Evolutionary conservation across 163 green algal genomes (phyloP), one percentile per base, ranked within the genome.

Genomic region (Volvox carteri): DNA sequence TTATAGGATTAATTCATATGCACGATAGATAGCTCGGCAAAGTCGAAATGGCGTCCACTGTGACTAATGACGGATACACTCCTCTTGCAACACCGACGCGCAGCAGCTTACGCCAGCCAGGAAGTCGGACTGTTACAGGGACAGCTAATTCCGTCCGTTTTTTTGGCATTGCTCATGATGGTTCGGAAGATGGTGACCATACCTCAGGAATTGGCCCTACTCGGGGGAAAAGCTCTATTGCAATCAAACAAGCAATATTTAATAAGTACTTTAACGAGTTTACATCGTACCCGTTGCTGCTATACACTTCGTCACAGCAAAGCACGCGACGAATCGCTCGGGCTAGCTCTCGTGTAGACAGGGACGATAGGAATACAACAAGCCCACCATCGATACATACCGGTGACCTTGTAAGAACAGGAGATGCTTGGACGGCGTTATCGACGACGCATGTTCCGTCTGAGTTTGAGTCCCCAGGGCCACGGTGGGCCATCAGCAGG

Each of bases 1-100:
- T n/a, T n/a, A n/a, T n/a, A n/a, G n/a, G n/a, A n/a, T n/a, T n/a
- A n/a, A n/a, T n/a, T n/a, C n/a, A n/a, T n/a, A n/a, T n/a, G n/a
- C n/a, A n/a, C n/a, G n/a, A n/a, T 68, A 68, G 19, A 23, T 68
- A 6, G 14, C 58, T 68, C 6, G 30, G 58, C 58, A 35, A 9
- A 9, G 14, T 23, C 33, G 33, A 4, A 44, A 80, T 80, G 75
- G 46, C 75, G 4, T 83, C 75, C 6, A 41, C 75, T n/a, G 75
- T 35, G 46, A 83, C 28, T 44, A 35, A 35, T 12, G 50, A 85
- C 18, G 52, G 35, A 7, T 86, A 77, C 23, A 77, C 58, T 2
- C 80, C 80, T 4, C 80, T 87, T 30, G 80, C 80, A 12, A 87
- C 80, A 6, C 80, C 80, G 4, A 87, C 78, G 4, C 78, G 78